These are phyloP conservation scores for Ganoderma resinaceum DNA, from an alignment of 1,284 basidiomycete genomes.

Conservation along the genomic window DNA sequence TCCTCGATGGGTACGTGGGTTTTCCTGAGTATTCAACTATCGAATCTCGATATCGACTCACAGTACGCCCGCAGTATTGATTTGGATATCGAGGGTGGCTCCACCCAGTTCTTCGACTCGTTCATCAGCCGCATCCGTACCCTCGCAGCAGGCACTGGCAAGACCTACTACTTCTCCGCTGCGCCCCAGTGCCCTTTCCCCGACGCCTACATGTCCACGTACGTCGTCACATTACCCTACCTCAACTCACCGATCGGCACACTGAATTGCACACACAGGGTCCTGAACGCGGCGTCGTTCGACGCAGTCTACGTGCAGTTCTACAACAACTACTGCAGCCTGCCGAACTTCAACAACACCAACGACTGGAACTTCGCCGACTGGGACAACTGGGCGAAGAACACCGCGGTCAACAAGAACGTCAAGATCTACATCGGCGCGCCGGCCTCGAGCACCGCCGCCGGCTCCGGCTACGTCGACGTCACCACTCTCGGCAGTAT, in stretches of 20 bases:
- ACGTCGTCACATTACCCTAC: background rate
- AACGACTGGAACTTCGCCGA: slow-evolving; percentile 57
- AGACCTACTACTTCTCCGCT: slow-evolving; percentile 67
- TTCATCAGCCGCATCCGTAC: slow-evolving; percentile 61
- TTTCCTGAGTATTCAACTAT: background rate
- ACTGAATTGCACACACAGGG: slow-evolving; percentile 31
- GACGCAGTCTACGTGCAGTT: slow-evolving; percentile 73
- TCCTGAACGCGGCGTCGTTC: slow-evolving; percentile 61
- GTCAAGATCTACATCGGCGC: slow-evolving; percentile 72
- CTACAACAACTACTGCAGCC: slow-evolving; percentile 69
- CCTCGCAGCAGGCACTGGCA: slow-evolving; percentile 55
- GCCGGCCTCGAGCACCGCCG: slow-evolving; percentile 57
- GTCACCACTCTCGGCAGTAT: slow-evolving; percentile 53
- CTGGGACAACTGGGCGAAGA: slow-evolving; percentile 73
- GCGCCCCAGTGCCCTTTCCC: slow-evolving; percentile 75
- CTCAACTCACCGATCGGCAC: background rate
- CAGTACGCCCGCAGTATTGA: slow-evolving; percentile 49
- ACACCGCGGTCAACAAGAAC: slow-evolving; percentile 58
- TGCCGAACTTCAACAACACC: slow-evolving; percentile 48
- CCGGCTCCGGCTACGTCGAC: slow-evolving; percentile 59
- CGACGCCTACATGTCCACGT: slow-evolving; percentile 59
- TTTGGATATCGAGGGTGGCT: slow-evolving; percentile 71
- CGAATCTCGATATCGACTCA: background rate
- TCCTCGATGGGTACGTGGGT: slow-evolving; percentile 64
- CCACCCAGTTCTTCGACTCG: slow-evolving; percentile 52